Evolutionary conservation across 2,329 filamentous ascomycete species (phyloP).

Genomic region (Thelonectria rubi): DNA sequence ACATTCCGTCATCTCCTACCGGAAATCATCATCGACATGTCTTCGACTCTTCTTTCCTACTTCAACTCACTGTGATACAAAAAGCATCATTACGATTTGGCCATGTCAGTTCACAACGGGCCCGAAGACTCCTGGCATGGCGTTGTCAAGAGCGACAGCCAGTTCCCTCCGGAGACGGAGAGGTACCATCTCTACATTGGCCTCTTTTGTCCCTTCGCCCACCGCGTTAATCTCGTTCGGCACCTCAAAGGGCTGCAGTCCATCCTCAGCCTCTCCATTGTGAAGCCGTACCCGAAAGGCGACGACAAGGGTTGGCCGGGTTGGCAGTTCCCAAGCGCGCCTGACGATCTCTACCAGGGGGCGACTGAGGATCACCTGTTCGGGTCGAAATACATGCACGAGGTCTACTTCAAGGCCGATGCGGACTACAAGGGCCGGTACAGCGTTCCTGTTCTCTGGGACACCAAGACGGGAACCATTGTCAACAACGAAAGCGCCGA

Average conservation of each 20-base stretch:
- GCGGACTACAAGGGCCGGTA: slow-evolving; percentile 74
- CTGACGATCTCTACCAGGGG: slow-evolving; percentile 62
- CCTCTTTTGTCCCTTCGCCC: slow-evolving; percentile 71
- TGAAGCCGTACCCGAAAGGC: slow-evolving; percentile 73
- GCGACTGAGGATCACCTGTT: slow-evolving; percentile 71
- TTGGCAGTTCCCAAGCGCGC: slow-evolving; percentile 64
- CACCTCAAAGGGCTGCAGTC: slow-evolving; percentile 78
- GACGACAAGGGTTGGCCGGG: slow-evolving; percentile 70
- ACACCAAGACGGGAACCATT: slow-evolving; percentile 72
- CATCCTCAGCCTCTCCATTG: slow-evolving; percentile 69
- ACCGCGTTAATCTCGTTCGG: slow-evolving; percentile 76
- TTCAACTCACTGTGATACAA: neutral
- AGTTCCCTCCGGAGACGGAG: slow-evolving; percentile 65
- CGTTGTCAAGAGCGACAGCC: slow-evolving; percentile 28
- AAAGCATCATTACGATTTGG: neutral
- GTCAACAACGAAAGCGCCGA: slow-evolving; percentile 86
- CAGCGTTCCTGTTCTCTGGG: slow-evolving; percentile 78
- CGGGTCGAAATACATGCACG: slow-evolving; percentile 70
- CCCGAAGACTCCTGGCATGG: slow-evolving; percentile 42
- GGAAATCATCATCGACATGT: neutral
- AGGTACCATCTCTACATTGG: slow-evolving; percentile 71
- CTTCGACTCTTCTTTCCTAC: neutral
- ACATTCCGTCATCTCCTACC: no score
- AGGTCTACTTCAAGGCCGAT: slow-evolving; percentile 76
- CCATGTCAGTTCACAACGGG: slow-evolving; percentile 32